Evolutionary conservation across 495 filamentous ascomycete genomes (phyloP), one percentile per base, ranked within the genome.

Genomic region (Podospora sp.): DNA sequence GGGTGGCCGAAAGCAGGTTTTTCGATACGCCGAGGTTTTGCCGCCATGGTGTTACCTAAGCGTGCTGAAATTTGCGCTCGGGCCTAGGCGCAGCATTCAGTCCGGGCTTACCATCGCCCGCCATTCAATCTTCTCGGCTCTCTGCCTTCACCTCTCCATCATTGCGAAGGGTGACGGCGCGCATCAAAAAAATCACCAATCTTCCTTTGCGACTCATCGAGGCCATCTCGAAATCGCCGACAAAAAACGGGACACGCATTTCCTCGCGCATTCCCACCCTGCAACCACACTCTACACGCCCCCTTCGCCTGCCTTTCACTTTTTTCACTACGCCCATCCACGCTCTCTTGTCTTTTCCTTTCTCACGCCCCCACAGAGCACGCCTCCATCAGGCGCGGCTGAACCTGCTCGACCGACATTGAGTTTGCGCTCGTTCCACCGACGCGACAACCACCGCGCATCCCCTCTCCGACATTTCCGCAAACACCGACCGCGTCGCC

Each of bases 181-280:
- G 80, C 81, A 83, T 83, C 81, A 76, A 79, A 83, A 84, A 84
- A 84, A 83, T 81, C 82, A 76, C 81, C 80, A 77, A 74, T 79
- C 79, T 79, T 72, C 79, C 77, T 78, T 79, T 78, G 78, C 77
- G 80, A 79, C 74, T 67, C 80, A 84, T 84, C 79, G 72, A 79
- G 73, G 67, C 77, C 79, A 84, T 83, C 81, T 76, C 71, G 68
- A 79, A 76, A 76, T 74, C 68, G 72, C 75, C 76, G 74, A 71
- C 76, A 75, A 74, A 71, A 78, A 71, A 72, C 73, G 66, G 74
- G 74, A 74, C 76, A 76, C 81, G 77, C 80, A 73, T 76, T 77
- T 77, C 70, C 72, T 69, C 71, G 72, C 71, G 64, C 75, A 72
- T 71, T 26, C 64, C 57, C 66, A 68, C 70, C 66, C 60, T 66